A percentile compares a stretch with the other conserved stretches of the same genome.
These are phyloP conservation scores for Cyclocybe cylindracea DNA, from an alignment of 768 basidiomycete genomes.

Conservation along the genomic window DNA sequence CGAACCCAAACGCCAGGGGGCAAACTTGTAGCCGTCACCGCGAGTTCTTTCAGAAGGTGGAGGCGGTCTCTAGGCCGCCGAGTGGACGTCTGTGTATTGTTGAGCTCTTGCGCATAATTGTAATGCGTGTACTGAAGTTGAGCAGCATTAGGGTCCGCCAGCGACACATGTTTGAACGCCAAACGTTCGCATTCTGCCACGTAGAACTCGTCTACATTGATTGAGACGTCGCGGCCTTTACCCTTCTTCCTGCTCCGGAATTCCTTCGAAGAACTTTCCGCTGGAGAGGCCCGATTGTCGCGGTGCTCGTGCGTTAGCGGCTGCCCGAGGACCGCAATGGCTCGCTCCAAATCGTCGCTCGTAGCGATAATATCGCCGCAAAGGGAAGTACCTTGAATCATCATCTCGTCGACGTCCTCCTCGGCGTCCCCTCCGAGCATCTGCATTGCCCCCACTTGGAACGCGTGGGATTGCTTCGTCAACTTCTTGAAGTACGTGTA, in stretches of 20 bases:
- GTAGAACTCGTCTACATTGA: conserved; percentile 42
- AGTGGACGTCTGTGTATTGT: conserved; percentile 34
- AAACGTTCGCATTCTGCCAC: conserved; percentile 45
- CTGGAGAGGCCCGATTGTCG: conserved; percentile 11
- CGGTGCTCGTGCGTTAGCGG: conserved; percentile 11
- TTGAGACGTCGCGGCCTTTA: conserved; percentile 25
- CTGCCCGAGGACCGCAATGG: conserved; percentile 40
- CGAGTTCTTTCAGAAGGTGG: conserved; percentile 58
- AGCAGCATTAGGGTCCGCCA: conserved; percentile 20
- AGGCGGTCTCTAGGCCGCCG: conserved; percentile 47
- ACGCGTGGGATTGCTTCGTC: conserved; percentile 50
- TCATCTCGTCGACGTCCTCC: conserved; percentile 39
- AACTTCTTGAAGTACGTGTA: conserved; percentile 56
- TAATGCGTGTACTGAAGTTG: conserved; percentile 29
- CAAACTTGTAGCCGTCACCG: conserved; percentile 54
- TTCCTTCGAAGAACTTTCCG: conserved; percentile 14
- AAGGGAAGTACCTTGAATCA: conserved; percentile 42
- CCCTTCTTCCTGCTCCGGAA: conserved; percentile 18
- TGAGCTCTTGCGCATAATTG: conserved; percentile 34
- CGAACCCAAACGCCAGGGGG: conserved; percentile 58
- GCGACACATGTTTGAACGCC: conserved; percentile 44
- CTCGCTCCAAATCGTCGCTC: conserved; percentile 48
- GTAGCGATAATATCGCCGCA: conserved; percentile 56
- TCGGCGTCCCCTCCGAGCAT: conserved; percentile 34
- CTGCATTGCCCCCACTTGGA: conserved; percentile 43